Conservation (phyloP, 805 yeast species). For the Yamadazyma laniorum region DNA sequence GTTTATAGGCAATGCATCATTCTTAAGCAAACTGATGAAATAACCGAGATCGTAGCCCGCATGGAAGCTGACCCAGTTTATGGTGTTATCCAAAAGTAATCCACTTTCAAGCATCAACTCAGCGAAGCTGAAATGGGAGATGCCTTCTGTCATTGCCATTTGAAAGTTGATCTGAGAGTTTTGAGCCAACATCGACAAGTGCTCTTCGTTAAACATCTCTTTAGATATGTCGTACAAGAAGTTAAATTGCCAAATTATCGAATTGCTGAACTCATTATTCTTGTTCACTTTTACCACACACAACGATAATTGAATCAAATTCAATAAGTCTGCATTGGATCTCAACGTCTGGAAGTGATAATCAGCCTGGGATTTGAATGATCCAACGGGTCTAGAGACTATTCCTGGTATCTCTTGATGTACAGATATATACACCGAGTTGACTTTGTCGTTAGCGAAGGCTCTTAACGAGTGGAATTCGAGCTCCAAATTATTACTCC, state of each 20-base stretch:
- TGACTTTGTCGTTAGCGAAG: constrained; percentile 50
- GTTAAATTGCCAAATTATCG: constrained; percentile 96
- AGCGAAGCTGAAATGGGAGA: constrained; percentile 76
- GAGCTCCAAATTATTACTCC: constrained; percentile 65
- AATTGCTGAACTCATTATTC: constrained; percentile 53
- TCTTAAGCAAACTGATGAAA: constrained; percentile 70
- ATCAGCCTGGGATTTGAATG: constrained; percentile 83
- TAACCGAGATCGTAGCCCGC: constrained; percentile 95
- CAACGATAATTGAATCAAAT: constrained; percentile 70
- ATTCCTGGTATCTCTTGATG: constrained; percentile 97
- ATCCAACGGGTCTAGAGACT: constrained; percentile 93
- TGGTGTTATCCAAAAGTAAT: constrained; percentile 62
- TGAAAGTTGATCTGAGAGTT: constrained; percentile 78
- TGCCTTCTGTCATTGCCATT: constrained; percentile 72
- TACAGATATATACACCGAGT: constrained; percentile 55
- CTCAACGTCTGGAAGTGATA: constrained; percentile 95
- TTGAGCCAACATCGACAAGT: constrained; percentile 72
- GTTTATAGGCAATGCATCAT: constrained; percentile 73
- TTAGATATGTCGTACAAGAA: constrained; percentile 72
- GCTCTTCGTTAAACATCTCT: constrained; percentile 87
- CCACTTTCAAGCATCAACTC: constrained; percentile 86
- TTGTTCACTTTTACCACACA: constrained; percentile 37
- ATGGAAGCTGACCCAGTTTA: constrained; percentile 90
- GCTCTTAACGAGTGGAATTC: constrained; percentile 64
- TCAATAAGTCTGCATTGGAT: constrained; percentile 82